These are phyloP conservation scores for Synura sp. DNA, from an alignment of 352 stramenopile species.

Conservation along the genomic window DNA sequence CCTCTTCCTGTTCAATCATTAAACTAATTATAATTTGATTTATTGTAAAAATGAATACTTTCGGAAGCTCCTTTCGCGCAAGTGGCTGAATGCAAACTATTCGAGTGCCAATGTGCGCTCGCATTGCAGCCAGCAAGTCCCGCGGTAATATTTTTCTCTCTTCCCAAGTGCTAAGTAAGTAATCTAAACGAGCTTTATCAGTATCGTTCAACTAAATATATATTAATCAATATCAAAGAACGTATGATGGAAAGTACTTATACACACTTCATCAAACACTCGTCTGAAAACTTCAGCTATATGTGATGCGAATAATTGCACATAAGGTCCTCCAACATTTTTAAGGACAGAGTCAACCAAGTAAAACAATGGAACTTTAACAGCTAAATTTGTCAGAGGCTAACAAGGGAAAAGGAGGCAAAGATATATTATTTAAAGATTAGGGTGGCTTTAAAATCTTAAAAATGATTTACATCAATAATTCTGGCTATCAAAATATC, in stretches of 20 bases:
- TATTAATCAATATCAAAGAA: background rate
- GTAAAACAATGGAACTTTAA: conserved; percentile 18
- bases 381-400: background rate
- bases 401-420: too few relatives aligned
- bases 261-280: background rate
- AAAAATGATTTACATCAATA: background rate
- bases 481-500: background rate
- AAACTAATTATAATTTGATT: background rate
- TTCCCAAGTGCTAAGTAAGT: background rate
- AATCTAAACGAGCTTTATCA: background rate
- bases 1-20: background rate
- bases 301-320: background rate
- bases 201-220: background rate
- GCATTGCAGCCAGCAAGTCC: background rate
- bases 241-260: background rate
- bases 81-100: background rate
- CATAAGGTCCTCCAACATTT: background rate
- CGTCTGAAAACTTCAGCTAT: background rate
- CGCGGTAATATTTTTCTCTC: background rate
- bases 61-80: background rate
- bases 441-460: too few relatives aligned
- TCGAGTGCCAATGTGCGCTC: background rate
- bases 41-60: background rate
- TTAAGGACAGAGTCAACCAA: conserved; percentile 30
- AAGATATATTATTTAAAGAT: too few relatives aligned